A percentile compares a stretch with the other conserved stretches of the same genome.
These are phyloP conservation scores for Terana coerulea DNA, from an alignment of 768 basidiomycete genomes.

Conservation along the genomic window DNA sequence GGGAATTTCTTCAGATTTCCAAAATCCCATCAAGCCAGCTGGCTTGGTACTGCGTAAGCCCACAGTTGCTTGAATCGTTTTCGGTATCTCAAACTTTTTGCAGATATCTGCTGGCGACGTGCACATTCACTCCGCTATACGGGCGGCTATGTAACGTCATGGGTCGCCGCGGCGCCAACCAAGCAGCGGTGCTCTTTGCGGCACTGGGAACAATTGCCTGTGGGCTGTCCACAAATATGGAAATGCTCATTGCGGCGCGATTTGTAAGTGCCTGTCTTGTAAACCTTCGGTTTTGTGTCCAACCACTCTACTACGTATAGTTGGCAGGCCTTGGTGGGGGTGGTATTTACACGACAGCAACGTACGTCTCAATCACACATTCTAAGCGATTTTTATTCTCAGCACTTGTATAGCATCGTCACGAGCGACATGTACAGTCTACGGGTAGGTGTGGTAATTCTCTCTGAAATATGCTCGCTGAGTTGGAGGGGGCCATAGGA, in stretches of 20 bases:
- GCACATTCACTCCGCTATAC: constrained; percentile 81
- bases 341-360: constrained; percentile 65
- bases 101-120: constrained; percentile 74
- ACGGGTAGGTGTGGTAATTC: constrained; percentile 59
- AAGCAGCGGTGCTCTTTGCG: constrained; percentile 56
- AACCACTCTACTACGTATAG: constrained; percentile 37
- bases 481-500: no score
- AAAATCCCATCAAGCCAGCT: constrained; percentile 77
- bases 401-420: constrained; percentile 46
- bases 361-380: constrained; percentile 38
- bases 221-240: constrained; percentile 66
- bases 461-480: no score
- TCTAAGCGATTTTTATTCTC: neutral
- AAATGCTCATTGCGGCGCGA: constrained; percentile 65
- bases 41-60: constrained; percentile 75
- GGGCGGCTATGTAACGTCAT: constrained; percentile 76
- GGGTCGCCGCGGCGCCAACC: constrained; percentile 67
- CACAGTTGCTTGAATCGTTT: neutral
- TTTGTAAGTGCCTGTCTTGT: constrained; percentile 47
- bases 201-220: constrained; percentile 63
- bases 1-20: constrained; percentile 76
- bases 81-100: neutral
- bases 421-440: constrained; percentile 80
- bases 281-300: neutral
- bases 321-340: constrained; percentile 78